Evolutionary conservation across 805 yeast species (phyloP).

Genomic region (Peterozyma xylosa): DNA sequence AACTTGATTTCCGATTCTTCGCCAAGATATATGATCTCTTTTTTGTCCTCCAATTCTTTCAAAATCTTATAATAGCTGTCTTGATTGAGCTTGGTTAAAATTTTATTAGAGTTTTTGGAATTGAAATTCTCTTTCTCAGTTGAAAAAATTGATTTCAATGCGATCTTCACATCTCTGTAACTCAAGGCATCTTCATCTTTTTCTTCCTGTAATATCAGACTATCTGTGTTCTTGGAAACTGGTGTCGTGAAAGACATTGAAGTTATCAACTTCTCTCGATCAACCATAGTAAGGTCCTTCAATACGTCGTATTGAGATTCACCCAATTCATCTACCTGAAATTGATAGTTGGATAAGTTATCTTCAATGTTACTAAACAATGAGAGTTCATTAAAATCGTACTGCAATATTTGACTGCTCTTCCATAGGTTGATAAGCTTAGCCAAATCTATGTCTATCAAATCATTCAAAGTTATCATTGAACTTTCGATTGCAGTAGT

Average conservation of each 20-base stretch:
- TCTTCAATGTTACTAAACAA: constrained; percentile 34
- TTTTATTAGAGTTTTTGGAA: constrained; percentile 32
- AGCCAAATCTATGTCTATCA: constrained; percentile 41
- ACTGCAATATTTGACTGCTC: constrained; percentile 29
- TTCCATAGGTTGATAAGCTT: constrained; percentile 62
- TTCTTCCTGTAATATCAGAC: constrained; percentile 7
- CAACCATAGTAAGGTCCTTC: constrained; percentile 60
- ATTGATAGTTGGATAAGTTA: constrained; percentile 38
- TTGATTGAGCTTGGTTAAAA: constrained; percentile 39
- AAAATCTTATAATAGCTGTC: constrained; percentile 42
- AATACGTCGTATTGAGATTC: constrained; percentile 25
- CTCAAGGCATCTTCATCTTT: constrained; percentile 7
- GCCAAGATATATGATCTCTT: constrained; percentile 45
- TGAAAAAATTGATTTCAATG: constrained; percentile 50
- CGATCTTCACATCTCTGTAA: constrained; percentile 30
- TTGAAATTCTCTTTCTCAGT: constrained; percentile 42
- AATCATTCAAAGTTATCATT: constrained; percentile 37
- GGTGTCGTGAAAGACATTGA: constrained; percentile 35
- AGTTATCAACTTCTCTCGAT: constrained; percentile 51
- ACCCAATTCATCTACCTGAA: constrained; percentile 18
- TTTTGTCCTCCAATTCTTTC: constrained; percentile 41
- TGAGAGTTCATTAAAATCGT: constrained; percentile 19
- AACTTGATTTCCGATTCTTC: constrained; percentile 46
- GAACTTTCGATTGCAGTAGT: constrained; percentile 52
- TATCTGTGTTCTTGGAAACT: constrained; percentile 1